phyloP scores from a whole-genome alignment of 83 land plant genomes.

The Thuja plicata region DNA sequence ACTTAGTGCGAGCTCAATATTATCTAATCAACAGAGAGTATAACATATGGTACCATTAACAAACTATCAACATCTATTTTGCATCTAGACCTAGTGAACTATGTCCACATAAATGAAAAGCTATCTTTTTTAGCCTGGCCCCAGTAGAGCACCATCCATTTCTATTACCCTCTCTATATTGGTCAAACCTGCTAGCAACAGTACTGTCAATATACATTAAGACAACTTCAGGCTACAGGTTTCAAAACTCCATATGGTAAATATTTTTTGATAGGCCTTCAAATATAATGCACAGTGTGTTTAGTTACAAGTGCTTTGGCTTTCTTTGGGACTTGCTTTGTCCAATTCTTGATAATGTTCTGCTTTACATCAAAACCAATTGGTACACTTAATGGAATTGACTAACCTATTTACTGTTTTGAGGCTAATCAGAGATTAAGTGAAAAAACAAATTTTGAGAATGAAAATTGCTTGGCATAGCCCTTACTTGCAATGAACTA shows the following conservation, averaged over 20 bases:
- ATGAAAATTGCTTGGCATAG: not conserved
- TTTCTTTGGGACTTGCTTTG: not conserved
- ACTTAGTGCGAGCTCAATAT: not conserved
- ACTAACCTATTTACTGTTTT: not conserved
- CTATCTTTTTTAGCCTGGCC: not conserved
- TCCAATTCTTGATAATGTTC: not conserved
- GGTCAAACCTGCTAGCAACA: not conserved
- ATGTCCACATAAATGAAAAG: not conserved
- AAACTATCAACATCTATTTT: not conserved
- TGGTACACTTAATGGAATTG: not conserved
- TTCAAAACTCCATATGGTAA: not conserved
- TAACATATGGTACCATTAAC: not conserved
- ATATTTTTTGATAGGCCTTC: not conserved
- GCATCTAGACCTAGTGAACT: not conserved
- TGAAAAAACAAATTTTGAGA: not conserved
- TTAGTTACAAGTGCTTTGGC: not conserved
- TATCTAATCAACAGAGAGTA: not conserved
- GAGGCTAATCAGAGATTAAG: not conserved
- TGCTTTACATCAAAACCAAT: not conserved
- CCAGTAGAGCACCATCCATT: not conserved
- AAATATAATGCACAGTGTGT: not conserved
- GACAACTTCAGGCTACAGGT: not conserved
- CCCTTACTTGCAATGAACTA: not conserved
- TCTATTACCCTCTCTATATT: not conserved
- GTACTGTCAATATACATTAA: not conserved